Evolutionary conservation across 805 yeast genomes (phyloP), one percentile per base, ranked within the genome.

Genomic region (Alloascoidea africana): DNA sequence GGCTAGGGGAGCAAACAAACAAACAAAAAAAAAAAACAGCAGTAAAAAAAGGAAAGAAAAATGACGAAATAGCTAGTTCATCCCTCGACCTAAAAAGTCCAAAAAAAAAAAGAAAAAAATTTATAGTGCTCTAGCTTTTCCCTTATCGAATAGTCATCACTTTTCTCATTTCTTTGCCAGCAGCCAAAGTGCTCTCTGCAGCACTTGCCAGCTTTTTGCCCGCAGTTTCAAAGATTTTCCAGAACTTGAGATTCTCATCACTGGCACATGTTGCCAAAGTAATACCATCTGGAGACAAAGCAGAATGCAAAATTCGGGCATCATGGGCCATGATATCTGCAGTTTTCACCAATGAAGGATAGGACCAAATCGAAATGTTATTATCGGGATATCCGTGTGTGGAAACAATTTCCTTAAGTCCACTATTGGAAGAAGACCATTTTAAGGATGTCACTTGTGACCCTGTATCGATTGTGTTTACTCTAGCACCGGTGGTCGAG

Each of bases 291-390:
- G 96, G 96, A 16, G 95, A 81, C 38, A 91, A 54, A 35, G 85
- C 76, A 17, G 95, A 80, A 43, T 73, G 73, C 38, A 91, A 66
- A 17, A 91, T 85, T 46, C 97, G 68, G 13, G 91, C 73, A 44
- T 85, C 96, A 53, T 91, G 98, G 1, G 96, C 96, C 32, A 76
- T 73, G 38, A 91, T 82, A 46, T 84, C 93, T 4, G 94, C 96
- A 2, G 89, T 86, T 55, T 83, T 82, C 46, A 80, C 82, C 42
- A 83, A 65, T 2, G 86, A 72, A 4, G 94, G 95, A 53, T 83
- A 86, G 41, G 85, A 75, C 68, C 86, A 89, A 30, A 89, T 63
- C 6, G 85, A 68, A 18, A 91, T 73, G 44, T 81, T 73, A 51
- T 91, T 89, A 39, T 78, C 73, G 13, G 98, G 97, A 54, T 72